Evolutionary conservation across 108 stramenopile species (phyloP).

Genomic region (Fistulifera solaris): DNA sequence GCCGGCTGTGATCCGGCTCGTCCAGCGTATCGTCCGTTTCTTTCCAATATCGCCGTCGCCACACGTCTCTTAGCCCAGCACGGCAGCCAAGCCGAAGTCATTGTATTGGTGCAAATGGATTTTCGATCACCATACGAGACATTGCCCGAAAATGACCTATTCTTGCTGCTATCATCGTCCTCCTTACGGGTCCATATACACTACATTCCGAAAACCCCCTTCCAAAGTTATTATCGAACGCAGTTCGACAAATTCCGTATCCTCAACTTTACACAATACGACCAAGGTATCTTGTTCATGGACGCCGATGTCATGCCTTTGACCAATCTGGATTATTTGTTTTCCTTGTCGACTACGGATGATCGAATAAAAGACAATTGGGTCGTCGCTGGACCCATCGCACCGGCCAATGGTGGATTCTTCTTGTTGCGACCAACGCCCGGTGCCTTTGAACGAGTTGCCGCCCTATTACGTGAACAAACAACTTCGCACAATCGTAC

Average conservation of each 20-base stretch:
- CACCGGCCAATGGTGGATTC: slow-evolving; percentile 42
- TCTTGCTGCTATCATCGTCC: not conserved
- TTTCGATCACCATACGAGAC: not conserved
- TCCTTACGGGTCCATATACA: not conserved
- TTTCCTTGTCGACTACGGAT: slow-evolving; percentile 9
- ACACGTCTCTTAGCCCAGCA: slow-evolving; percentile 17
- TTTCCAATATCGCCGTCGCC: slow-evolving; percentile 31
- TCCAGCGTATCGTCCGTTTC: slow-evolving; percentile 13
- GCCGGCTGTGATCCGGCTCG: slow-evolving; percentile 19
- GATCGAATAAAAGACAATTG: slow-evolving; percentile 26
- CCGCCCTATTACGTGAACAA: slow-evolving; percentile 14
- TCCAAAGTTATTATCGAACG: slow-evolving; percentile 27
- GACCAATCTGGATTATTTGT: slow-evolving; percentile 42
- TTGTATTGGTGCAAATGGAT: slow-evolving; percentile 1
- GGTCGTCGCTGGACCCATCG: slow-evolving; percentile 17
- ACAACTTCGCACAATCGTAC: not conserved
- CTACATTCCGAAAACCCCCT: slow-evolving; percentile 5
- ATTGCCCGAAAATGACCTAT: not conserved
- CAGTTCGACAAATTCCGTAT: slow-evolving; percentile 39
- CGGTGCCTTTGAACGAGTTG: not conserved
- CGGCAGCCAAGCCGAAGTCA: slow-evolving; percentile 1
- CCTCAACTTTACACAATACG: slow-evolving; percentile 34
- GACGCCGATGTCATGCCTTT: slow-evolving; percentile 52
- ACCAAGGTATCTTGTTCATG: slow-evolving; percentile 34
- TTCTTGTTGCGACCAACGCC: slow-evolving; percentile 14